These are phyloP conservation scores for Panicum miliaceum DNA, from an alignment of 176 grass and related monocot genomes.

Conservation along the genomic window DNA sequence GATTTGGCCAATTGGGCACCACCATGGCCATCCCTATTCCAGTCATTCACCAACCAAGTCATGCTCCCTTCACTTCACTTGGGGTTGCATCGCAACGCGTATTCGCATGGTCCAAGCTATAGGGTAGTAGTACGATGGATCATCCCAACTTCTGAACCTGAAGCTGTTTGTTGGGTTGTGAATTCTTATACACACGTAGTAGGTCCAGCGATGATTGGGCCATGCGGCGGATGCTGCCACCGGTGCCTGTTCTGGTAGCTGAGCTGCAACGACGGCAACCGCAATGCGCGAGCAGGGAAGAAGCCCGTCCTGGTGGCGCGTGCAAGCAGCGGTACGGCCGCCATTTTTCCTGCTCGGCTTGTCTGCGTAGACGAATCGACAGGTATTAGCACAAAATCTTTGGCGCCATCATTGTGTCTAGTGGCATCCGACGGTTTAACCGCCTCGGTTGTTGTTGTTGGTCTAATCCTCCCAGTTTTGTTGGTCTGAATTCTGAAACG, in stretches of 20 bases:
- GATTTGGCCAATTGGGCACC: too few relatives aligned
- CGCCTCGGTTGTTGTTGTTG: not conserved
- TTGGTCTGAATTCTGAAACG: not conserved
- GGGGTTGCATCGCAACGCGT: not conserved
- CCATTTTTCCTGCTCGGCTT: not conserved
- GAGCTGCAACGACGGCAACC: constrained; percentile 26
- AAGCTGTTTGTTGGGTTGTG: not conserved
- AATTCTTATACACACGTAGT: not conserved
- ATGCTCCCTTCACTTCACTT: constrained; percentile 15
- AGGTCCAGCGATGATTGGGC: constrained; percentile 43
- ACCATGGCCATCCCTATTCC: not conserved
- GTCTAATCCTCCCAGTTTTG: not conserved
- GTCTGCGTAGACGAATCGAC: not conserved
- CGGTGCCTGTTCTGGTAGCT: constrained; percentile 39
- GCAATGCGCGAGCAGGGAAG: not conserved
- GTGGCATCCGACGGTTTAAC: not conserved
- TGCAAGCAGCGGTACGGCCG: constrained; percentile 14
- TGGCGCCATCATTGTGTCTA: constrained; percentile 9
- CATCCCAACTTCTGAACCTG: constrained; percentile 25
- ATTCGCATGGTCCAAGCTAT: constrained; percentile 24
- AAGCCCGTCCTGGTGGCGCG: not conserved
- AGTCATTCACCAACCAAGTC: not conserved
- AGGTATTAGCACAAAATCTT: constrained; percentile 22
- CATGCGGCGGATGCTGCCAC: constrained; percentile 28
- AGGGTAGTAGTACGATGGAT: not conserved